Evolutionary conservation across 768 basidiomycete species (phyloP), one percentile per base, ranked within the genome.

Genomic region (Russula dissimulans): DNA sequence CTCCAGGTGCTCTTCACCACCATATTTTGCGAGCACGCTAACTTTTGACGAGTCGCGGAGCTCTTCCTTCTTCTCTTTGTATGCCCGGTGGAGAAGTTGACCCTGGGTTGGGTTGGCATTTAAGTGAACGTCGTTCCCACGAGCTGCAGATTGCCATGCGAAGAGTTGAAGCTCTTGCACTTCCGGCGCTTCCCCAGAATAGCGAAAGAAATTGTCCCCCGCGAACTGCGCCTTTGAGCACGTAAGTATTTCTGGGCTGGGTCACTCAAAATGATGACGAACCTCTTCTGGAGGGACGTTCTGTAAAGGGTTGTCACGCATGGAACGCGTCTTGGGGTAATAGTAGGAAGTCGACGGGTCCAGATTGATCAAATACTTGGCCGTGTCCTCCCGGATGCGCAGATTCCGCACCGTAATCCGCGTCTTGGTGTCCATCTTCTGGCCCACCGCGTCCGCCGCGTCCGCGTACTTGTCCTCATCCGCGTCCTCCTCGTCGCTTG

Each of bases 381-480:
- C 97, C 1, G 95, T 98, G 71, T 99, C 97, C 75, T 99, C 97
- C 70, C 97, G 87, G 66, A 99, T 98, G 76, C 97, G 90, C 68
- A 99, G 77, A 74, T 99, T 98, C 62, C 97, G 85, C 61, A 99
- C 97, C 17, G 97, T 98, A 58, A 99, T 95, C 56, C 97, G 88
- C 22, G 94, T 97, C 76, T 99, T 98, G 15, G 95, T 91, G 72
- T 99, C 97, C 67, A 98, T 77, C 72, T 97, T 97, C 72, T 99
- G 97, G 15, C 97, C 97, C 4, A 97, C 95, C 43, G 93, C 94
- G 68, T 99, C 95, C 11, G 95, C 95, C 26, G 91, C 88, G 69
- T 99, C 97, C 12, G 97, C 97, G 67, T 98, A 98, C 75, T 97
- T 97, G 74, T 97, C 94, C 71, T 97, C 93, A 67, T 97, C 95